These are phyloP conservation scores for Xylaria venustula DNA, from an alignment of 495 filamentous ascomycete genomes.

Conservation along the genomic window DNA sequence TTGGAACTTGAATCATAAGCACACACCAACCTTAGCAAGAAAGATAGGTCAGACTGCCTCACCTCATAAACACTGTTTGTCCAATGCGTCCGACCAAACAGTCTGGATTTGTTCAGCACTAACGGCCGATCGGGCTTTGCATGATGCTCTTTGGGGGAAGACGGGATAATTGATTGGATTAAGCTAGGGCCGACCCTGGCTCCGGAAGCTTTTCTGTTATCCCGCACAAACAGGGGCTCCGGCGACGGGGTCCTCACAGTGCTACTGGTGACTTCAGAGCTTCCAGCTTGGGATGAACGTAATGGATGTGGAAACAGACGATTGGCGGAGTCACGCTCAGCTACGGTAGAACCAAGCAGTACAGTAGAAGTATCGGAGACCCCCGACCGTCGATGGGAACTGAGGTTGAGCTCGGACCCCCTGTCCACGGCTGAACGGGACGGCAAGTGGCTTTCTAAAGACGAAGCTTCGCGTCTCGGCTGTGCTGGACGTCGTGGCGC, in stretches of 20 bases:
- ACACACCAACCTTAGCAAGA: neutral
- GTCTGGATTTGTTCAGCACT: neutral
- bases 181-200: neutral
- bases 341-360: neutral
- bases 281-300: neutral
- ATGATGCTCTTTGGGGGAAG: neutral
- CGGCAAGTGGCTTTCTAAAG: neutral
- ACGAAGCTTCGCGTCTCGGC: neutral
- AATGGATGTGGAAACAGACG: neutral
- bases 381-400: neutral
- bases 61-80: constrained; percentile 3
- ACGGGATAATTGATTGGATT: too few species aligned
- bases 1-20: constrained; percentile 1
- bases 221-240: too few species aligned
- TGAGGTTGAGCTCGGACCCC: neutral
- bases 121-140: neutral
- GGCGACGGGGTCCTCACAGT: too few species aligned
- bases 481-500: neutral
- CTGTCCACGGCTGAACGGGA: neutral
- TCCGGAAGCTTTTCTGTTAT: too few species aligned
- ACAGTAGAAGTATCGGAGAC: neutral
- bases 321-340: neutral
- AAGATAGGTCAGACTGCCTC: neutral
- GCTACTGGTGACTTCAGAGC: neutral
- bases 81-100: constrained; percentile 2